Percentiles rank a stretch among this genome's conserved stretches.
These are phyloP conservation scores for Balansia obtecta DNA, from an alignment of 2,329 filamentous ascomycete genomes.

Conservation along the genomic window DNA sequence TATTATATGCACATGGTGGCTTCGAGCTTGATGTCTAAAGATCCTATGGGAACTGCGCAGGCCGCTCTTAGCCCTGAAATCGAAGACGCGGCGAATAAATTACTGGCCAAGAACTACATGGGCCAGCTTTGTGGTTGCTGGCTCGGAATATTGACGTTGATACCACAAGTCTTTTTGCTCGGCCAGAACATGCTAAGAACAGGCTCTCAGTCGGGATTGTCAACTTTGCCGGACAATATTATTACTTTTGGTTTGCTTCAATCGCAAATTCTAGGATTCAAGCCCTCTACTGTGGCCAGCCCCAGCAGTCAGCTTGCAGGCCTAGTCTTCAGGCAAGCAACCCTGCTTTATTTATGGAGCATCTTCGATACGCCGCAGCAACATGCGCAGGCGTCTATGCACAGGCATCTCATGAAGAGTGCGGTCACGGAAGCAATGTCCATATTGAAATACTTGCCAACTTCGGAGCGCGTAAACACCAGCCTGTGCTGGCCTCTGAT, in stretches of 20 bases:
- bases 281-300: conserved; percentile 21
- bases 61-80: conserved; percentile 20
- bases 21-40: conserved; percentile 33
- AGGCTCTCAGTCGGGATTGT: background rate
- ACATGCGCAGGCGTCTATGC: conserved; percentile 9
- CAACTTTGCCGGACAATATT: conserved; percentile 26
- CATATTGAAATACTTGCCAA: conserved; percentile 19
- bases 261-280: conserved; percentile 27
- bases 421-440: conserved; percentile 19
- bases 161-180: conserved; percentile 28
- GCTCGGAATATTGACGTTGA: conserved; percentile 24
- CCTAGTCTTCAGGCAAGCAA: conserved; percentile 30
- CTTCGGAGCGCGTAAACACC: conserved; percentile 23
- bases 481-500: conserved; percentile 27
- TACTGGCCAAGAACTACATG: conserved; percentile 20
- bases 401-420: conserved; percentile 14
- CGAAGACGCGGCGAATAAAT: conserved; percentile 16
- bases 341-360: conserved; percentile 29
- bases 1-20: conserved; percentile 35
- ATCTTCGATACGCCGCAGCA: conserved; percentile 19
- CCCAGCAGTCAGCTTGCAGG: conserved; percentile 27
- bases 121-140: conserved; percentile 27
- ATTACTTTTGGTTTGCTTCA: conserved; percentile 31
- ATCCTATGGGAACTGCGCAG: conserved; percentile 18
- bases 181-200: conserved; percentile 25